Evolutionary conservation across 352 stramenopile genomes (phyloP), one percentile per base, ranked within the genome.

Genomic region (Phytopythium kandeliae): DNA sequence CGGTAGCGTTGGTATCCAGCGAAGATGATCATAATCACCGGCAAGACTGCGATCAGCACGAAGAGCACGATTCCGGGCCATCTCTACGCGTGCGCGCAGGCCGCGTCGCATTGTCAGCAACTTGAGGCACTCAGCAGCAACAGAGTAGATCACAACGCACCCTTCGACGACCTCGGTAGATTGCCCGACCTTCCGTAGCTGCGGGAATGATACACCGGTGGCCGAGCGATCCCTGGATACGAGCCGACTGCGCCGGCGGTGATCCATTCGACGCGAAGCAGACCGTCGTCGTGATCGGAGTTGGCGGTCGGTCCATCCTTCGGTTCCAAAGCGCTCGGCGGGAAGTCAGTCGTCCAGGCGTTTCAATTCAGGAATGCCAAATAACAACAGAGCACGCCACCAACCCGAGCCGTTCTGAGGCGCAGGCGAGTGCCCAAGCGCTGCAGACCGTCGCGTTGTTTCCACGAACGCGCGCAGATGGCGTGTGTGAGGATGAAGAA

Each of bases 351-450:
- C 13, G 40, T 12, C 12, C 22, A 15, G 13, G 40, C 24, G 40
- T 46, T 46, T 46, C 40, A 15, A 46, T 46, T 31, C 21, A 31
- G 40, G 22, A 46, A 15, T 46, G 38, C n/a, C 36, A 25, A n/a
- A n/a, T n/a, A n/a, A n/a, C n/a, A n/a, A n/a, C n/a, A n/a, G n/a
- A n/a, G n/a, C n/a, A n/a, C n/a, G n/a, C n/a, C n/a, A n/a, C n/a
- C n/a, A n/a, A n/a, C n/a, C n/a, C n/a, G n/a, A n/a, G n/a, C n/a
- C n/a, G n/a, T 42, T n/a, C n/a, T 17, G 31, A 36, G 31, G 16
- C 2, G 2, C 31, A 35, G 16, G 35, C 35, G 35, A n/a, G 13
- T 17, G 35, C 9, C 36, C 19, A n/a, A 25, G n/a, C 3, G 19
- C 21, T n/a, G 11, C 8, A 10, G 38, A 22, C 16, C 38, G 13